Conservation (phyloP, 768 basidiomycete genomes). For the Cytidiella melzeri region DNA sequence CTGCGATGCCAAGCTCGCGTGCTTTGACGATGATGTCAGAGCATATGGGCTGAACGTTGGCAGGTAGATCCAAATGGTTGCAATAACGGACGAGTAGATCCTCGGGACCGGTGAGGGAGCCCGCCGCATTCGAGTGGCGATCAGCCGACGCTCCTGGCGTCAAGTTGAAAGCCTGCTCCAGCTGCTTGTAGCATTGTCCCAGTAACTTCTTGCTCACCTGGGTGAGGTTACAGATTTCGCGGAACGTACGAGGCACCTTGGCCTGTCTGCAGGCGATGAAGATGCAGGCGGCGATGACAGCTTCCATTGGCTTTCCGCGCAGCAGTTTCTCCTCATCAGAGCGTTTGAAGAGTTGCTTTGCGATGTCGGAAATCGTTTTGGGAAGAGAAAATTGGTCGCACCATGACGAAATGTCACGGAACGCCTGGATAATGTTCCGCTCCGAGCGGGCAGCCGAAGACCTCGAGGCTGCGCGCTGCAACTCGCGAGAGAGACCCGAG, state of each 20-base stretch:
- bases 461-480: conserved; percentile 88
- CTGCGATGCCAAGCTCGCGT: conserved; percentile 80
- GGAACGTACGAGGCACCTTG: conserved; percentile 92
- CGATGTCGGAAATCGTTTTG: conserved; percentile 90
- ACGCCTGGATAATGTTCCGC: conserved; percentile 81
- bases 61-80: conserved; percentile 83
- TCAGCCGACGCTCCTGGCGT: conserved; percentile 69
- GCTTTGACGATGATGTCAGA: conserved; percentile 77
- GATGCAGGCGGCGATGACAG: conserved; percentile 95
- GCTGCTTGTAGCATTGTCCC: conserved; percentile 87
- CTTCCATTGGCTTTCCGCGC: conserved; percentile 86
- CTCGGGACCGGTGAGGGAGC: conserved; percentile 66
- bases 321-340: conserved; percentile 93
- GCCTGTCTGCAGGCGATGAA: conserved; percentile 96
- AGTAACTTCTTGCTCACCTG: conserved; percentile 93
- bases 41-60: conserved; percentile 78
- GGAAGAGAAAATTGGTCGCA: conserved; percentile 95
- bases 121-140: conserved; percentile 31
- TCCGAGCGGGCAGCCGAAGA: conserved; percentile 74
- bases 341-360: conserved; percentile 95
- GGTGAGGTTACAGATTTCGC: conserved; percentile 90
- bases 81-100: conserved; percentile 89
- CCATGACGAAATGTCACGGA: conserved; percentile 88
- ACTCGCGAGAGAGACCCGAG: conserved; percentile 83
- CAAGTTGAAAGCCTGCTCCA: conserved; percentile 85